Evolutionary conservation across 2,329 filamentous ascomycete species (phyloP), one percentile per base, ranked within the genome.

Genomic region (Pseudogymnoascus sp.): DNA sequence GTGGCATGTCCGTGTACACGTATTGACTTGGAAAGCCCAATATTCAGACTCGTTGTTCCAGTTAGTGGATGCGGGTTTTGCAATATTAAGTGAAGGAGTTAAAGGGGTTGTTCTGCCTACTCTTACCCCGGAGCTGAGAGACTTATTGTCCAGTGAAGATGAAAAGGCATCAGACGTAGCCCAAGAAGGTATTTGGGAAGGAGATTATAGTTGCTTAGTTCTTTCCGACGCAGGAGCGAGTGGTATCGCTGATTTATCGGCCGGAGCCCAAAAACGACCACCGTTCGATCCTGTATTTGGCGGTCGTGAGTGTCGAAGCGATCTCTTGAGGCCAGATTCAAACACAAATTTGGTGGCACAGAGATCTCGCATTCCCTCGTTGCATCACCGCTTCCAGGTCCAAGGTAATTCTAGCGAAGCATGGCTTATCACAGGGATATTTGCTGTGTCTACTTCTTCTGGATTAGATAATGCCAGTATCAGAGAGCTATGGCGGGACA

Each of bases 1-100:
- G 61, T 77, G 75, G 75, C 75, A 77, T 67, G 62, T 77, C 1
- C 71, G 75, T 4, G 67, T 73, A 11, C 76, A 77, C 63, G 68
- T 65, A 7, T 71, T 77, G 3, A 66, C 61, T 11, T 69, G 1
- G 65, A 41, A n/a, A 16, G 31, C 7, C 7, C 52, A 21, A 40
- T 21, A 45, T 6, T n/a, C 38, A 28, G n/a, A 18, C 31, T 25
- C 25, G 5, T 23, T 21, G 4, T 14, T 62, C 14, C 33, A 33
- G 18, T 59, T 65, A 8, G 66, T 68, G 0, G 71, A 73, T 61
- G 69, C 69, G 6, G 71, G 71, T 0, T 72, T 73, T 62, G 69
- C 71, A 1, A 67, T 69, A 7, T 63, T 61, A 9, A 65, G 66
- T 7, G 9, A 52, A 49, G 28, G 45, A 41, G 14, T 8, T 21